phyloP scores from a whole-genome alignment of 371 early-diverging fungal genomes.

The Mucor mucedo region DNA sequence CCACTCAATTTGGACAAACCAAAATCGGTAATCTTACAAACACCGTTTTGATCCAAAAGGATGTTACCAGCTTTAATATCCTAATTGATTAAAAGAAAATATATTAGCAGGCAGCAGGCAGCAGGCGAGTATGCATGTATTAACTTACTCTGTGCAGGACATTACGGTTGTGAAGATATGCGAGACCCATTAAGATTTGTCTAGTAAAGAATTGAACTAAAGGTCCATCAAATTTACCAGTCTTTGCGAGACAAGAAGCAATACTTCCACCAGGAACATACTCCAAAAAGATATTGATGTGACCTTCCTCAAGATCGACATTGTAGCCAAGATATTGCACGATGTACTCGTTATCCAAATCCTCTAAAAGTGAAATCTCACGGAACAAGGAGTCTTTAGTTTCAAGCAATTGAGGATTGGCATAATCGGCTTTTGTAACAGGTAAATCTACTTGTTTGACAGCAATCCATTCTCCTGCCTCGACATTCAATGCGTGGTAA shows the following conservation, averaged over 20 bases:
- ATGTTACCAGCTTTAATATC: constrained; percentile 97
- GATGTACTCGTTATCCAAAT: constrained; percentile 90
- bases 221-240: constrained; percentile 84
- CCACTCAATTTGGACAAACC: constrained; percentile 92
- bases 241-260: constrained; percentile 77
- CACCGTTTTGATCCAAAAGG: constrained; percentile 86
- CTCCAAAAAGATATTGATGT: constrained; percentile 94
- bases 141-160: constrained; percentile 90
- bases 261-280: constrained; percentile 98
- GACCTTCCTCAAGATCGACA: constrained; percentile 62
- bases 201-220: constrained; percentile 82
- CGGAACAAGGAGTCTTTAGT: constrained; percentile 47
- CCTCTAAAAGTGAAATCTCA: constrained; percentile 53
- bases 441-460: constrained; percentile 96
- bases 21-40: constrained; percentile 98
- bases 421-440: constrained; percentile 55
- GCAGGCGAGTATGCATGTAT: neutral
- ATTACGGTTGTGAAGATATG: constrained; percentile 92
- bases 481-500: constrained; percentile 87
- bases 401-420: constrained; percentile 41
- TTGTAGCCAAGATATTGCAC: constrained; percentile 88
- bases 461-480: constrained; percentile 92
- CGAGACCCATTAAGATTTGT: constrained; percentile 93
- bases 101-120: neutral
- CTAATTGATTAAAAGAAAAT: constrained; percentile 20